Base-by-base conservation (phyloP, 2,329 filamentous ascomycete genomes). In the Orbilia quercus region DNA sequence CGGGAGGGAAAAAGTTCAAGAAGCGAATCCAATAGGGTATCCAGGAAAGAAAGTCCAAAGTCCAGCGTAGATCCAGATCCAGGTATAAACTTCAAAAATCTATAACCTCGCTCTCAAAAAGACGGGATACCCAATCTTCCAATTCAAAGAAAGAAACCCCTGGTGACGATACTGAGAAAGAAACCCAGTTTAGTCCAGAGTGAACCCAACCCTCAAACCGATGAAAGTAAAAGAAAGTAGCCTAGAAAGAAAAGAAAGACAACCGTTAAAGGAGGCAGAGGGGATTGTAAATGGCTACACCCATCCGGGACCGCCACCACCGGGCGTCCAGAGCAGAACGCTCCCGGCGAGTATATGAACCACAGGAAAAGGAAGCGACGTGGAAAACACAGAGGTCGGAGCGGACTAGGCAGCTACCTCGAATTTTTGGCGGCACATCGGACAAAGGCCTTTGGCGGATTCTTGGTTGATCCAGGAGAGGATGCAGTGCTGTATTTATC, bases 381-480 rank as follows among this genome's bases (percentile, higher is more conserved):
- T 59, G 34, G 59, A 58, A 55, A 65, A 59, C 28, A 72, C 54
- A 40, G 54, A 65, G 40, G 67, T 64, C 51, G 66, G 58, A 62
- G 67, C 67, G 40, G 59, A 65, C 67, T 72, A 72, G 45, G 67
- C 73, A 47, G 70, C 70, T 64, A 78, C 76, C 67, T 78, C 77
- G 47, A 78, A 78, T 63, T 78, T 92, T 81, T 98, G 95, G 77
- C 95, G 88, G 80, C 95, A 99, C 95, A 99, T 98, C 25, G 95
- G 95, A 80, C 95, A 99, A 75, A 97, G 90, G 20, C 94, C 94
- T 78, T 92, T 94, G 25, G 93, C 91, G 11, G 91, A 89, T 75
- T 98, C 95, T 80, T 97, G 93, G 79, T 95, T 91, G 77, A 99
- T 92, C 95, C 95, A 99, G 79, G 92, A 91, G 78, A 90, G 85